Evolutionary conservation across 495 filamentous ascomycete genomes (phyloP), one percentile per base, ranked within the genome.

Genomic region (Penicillium tannophilum): DNA sequence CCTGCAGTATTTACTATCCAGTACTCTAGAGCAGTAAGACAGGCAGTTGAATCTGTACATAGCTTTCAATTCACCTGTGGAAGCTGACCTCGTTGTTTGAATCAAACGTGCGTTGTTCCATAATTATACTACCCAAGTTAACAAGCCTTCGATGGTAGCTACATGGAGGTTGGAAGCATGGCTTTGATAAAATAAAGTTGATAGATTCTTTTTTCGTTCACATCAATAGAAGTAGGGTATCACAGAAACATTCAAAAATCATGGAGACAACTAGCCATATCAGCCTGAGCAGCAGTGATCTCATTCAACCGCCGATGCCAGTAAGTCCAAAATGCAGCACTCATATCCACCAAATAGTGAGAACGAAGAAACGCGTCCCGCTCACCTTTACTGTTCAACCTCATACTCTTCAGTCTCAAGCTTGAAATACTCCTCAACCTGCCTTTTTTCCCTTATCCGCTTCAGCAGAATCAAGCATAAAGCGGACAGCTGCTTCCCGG

Each of bases 401-500:
- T 76, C 73, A 54, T 75, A 76, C 69, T 95, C 90, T 63, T 95
- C 91, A 69, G 87, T 88, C 64, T 92, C 90, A 31, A 87, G 85
- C 57, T 84, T 84, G 68, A 88, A 90, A 68, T 86, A 90, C 54
- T 84, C 77, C 11, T 82, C 78, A 11, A 94, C 89, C 8, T 80
- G 73, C 16, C 79, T 76, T 63, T 84, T 84, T 76, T 98, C 94
- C 94, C 19, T 77, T 79, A 39, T 80, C 81, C 12, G 91, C 93
- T 52, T 89, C 82, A 45, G 84, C 86, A 12, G 88, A 83, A 66
- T 97, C 91, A 30, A 98, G 86, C 78, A 97, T 91, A 67, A 97
- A 98, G 12, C 94, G 87, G 30, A 94, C 82, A 1, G 95, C 96
- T 9, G 88, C 89, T 23, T 91, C 87, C 31, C 84, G 80, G 46